phyloP scores from a whole-genome alignment of 2,329 filamentous ascomycete genomes.

The Thelonectria rubi region DNA sequence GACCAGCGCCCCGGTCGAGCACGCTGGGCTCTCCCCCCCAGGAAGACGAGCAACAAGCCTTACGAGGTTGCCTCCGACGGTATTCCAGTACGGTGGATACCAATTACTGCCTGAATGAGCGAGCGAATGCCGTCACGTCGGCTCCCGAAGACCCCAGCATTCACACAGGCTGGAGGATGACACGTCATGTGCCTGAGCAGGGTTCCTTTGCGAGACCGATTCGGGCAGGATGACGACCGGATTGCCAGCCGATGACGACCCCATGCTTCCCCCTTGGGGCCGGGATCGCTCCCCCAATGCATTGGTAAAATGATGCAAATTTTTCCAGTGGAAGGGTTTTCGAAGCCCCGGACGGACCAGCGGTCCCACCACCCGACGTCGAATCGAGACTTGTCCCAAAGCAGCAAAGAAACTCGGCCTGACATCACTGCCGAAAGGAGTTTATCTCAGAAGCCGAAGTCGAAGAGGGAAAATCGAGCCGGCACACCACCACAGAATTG shows the following conservation, averaged over 20 bases:
- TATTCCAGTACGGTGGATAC: conserved; percentile 67
- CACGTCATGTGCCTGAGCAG: conserved; percentile 42
- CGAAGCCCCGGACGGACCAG: conserved; percentile 30
- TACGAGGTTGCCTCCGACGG: conserved; percentile 68
- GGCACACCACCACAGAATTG: conserved; percentile 29
- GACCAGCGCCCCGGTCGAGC: conserved; percentile 72
- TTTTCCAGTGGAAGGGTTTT: conserved; percentile 42
- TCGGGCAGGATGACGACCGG: conserved; percentile 34
- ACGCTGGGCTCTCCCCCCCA: conserved; percentile 74
- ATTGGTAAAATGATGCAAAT: conserved; percentile 43
- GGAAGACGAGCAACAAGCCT: conserved; percentile 61
- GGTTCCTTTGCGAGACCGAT: conserved; percentile 40
- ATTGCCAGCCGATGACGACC: conserved; percentile 26
- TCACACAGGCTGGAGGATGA: conserved; percentile 20
- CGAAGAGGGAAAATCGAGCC: conserved; percentile 22
- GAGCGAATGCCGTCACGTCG: conserved; percentile 10
- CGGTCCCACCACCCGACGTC: conserved; percentile 35
- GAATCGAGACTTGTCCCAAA: conserved; percentile 23
- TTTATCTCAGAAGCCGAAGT: conserved; percentile 32
- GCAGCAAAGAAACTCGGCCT: conserved; percentile 17
- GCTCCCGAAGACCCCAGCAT: conserved; percentile 10
- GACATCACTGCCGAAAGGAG: conserved; percentile 22
- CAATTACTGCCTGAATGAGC: conserved; percentile 42
- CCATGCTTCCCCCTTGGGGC: conserved; percentile 17
- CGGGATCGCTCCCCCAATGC: conserved; percentile 29